Evolutionary conservation across 2,329 filamentous ascomycete species (phyloP).

Genomic region (Tricladium varicosporioides): DNA sequence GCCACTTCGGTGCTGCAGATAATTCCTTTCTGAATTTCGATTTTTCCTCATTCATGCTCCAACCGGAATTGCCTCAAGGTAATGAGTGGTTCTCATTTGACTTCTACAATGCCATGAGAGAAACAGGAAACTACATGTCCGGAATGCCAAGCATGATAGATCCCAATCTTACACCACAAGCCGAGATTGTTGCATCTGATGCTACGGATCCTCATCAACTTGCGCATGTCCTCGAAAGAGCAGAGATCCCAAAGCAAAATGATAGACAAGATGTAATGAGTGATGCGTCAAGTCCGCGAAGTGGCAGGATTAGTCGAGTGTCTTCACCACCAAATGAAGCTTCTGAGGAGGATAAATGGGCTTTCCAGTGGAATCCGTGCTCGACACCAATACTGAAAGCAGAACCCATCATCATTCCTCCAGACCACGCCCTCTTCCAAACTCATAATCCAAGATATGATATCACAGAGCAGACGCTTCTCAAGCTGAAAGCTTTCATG

Average conservation of each 20-base stretch:
- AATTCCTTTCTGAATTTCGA: conserved; percentile 11
- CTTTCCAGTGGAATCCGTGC: conserved; percentile 24
- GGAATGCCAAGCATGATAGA: conserved; percentile 5
- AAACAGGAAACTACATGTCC: conserved; percentile 24
- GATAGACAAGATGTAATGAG: background rate
- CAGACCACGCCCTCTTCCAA: conserved; percentile 18
- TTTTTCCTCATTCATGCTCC: conserved; percentile 24
- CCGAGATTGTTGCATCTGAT: conserved; percentile 4
- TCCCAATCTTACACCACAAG: conserved; percentile 5
- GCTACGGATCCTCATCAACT: background rate
- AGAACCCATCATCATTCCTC: conserved; percentile 17
- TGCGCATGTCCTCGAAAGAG: too few relatives aligned
- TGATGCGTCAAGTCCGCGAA: background rate
- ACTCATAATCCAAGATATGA: conserved; percentile 23
- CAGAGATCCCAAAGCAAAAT: background rate
- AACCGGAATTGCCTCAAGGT: conserved; percentile 6
- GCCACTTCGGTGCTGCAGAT: conserved; percentile 1
- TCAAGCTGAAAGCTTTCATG: conserved; percentile 16
- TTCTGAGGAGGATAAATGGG: conserved; percentile 27
- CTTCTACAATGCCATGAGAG: conserved; percentile 27
- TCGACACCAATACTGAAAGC: conserved; percentile 18
- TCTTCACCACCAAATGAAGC: conserved; percentile 20
- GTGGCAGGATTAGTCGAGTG: conserved; percentile 6
- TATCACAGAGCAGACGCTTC: conserved; percentile 23
- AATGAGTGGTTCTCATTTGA: conserved; percentile 27